Evolutionary conservation across 768 basidiomycete species (phyloP), one percentile per base, ranked within the genome.

Genomic region (button mushroom (Agaricus bisporus)): DNA sequence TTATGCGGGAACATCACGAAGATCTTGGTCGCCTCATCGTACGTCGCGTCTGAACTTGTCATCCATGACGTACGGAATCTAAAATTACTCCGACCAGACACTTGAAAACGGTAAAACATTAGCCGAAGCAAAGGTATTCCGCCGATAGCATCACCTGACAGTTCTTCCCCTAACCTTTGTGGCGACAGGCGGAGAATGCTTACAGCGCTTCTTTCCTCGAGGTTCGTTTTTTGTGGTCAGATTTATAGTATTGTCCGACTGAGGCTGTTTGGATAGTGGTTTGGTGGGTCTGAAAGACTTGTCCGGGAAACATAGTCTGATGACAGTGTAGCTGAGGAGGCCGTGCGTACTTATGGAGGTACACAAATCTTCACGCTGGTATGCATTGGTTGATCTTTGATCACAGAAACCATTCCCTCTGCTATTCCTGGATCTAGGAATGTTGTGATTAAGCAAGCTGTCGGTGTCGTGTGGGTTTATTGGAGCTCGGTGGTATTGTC

Each of bases 81-180:
- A 48, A 29, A 55, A 51, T 36, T 37, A 37, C 5, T 32, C 5
- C 32, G 11, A 32, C 5, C 66, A 92, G 91, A 95, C 92, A 5
- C 70, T 94, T 56, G 97, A 99, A 73, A 99, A 99, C 63, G 97
- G 97, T 35, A 99, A 98, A 72, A 79, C 93, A 7, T 71, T 97
- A 41, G 71, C 74, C 0, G 94, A 98, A 59, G 89, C 81, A 35
- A 88, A 89, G 80, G 89, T 88, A 57, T 39, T 48, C 39, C 26
- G 45, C 44, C 51, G 26, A 37, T 20, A 26, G 6, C 18, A 11
- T 36, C n/a, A 5, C 38, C 22, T 20, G 22, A 7, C 10, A 52
- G 10, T 41, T n/a, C n/a, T 37, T 18, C 48, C n/a, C 29, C 18
- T 37, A 15, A 49, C 28, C 20, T 52, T 48, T 56, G 26, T 51